These are phyloP conservation scores for Haplosporangium sp. DNA, from an alignment of 371 early-diverging fungal genomes.

Conservation along the genomic window DNA sequence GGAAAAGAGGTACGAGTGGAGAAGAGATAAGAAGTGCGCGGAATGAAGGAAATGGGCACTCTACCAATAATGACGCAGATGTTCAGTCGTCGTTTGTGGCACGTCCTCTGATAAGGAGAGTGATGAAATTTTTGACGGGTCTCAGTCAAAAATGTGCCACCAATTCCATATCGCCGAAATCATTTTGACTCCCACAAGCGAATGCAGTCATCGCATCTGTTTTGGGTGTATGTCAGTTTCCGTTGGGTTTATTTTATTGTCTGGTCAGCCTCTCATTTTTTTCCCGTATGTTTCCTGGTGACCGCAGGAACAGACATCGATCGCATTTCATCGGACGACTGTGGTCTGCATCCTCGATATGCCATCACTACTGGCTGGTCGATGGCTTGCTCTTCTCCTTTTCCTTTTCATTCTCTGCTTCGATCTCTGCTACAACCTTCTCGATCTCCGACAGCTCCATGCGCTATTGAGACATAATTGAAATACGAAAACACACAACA, in stretches of 20 bases:
- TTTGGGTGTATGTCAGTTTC: no score
- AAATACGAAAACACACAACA: neutral
- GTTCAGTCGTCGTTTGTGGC: no score
- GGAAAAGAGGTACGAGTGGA: neutral
- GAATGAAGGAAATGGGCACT: neutral
- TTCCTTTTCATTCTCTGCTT: conserved; percentile 95
- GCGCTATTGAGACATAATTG: conserved; percentile 59
- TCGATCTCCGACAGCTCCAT: conserved; percentile 88
- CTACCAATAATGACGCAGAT: neutral
- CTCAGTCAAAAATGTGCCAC: no score
- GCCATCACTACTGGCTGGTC: conserved; percentile 23
- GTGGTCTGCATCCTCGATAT: neutral
- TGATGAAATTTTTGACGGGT: no score
- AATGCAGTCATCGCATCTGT: no score
- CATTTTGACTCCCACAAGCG: no score
- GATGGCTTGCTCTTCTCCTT: conserved; percentile 61
- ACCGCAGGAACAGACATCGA: no score
- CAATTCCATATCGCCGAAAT: no score
- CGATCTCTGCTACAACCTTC: conserved; percentile 85
- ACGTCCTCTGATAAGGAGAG: no score
- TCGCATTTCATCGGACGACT: neutral
- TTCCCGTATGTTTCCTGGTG: no score
- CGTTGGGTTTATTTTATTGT: no score
- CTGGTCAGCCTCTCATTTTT: no score
- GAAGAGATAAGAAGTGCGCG: neutral